Conservation (phyloP, 768 basidiomycete species). For the Pulveroboletus sp. region DNA sequence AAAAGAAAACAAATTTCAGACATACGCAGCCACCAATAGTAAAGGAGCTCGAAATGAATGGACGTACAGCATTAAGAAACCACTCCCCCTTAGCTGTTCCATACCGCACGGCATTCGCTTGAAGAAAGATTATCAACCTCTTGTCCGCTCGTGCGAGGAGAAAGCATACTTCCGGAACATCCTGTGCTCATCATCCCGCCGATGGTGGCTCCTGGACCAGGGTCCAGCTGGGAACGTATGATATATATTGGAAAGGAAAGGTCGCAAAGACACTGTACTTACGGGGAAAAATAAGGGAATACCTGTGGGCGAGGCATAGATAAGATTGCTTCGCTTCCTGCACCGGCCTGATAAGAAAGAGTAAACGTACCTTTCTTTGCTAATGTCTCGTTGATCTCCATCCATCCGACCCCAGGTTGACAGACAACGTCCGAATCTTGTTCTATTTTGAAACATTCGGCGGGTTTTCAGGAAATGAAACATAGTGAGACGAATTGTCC, state of each 20-base stretch:
- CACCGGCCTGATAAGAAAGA: neutral
- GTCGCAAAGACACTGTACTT: constrained; percentile 9
- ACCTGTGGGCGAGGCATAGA: constrained; percentile 32
- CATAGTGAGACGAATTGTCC: neutral
- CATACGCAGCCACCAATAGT: neutral
- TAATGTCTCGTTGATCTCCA: constrained; percentile 65
- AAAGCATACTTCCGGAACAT: constrained; percentile 71
- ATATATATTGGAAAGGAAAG: neutral
- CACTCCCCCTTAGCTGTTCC: constrained; percentile 88
- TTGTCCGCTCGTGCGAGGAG: neutral
- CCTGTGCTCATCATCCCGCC: constrained; percentile 87
- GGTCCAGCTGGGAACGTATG: constrained; percentile 51
- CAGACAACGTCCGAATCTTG: constrained; percentile 69
- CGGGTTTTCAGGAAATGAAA: neutral
- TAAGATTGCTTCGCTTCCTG: neutral
- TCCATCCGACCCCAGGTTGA: constrained; percentile 69
- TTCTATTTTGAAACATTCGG: constrained; percentile 34
- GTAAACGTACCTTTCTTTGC: constrained; percentile 46
- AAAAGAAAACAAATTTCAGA: neutral
- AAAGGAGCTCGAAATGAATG: neutral
- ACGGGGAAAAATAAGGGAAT: constrained; percentile 85
- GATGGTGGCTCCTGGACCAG: constrained; percentile 74
- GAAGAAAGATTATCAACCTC: constrained; percentile 15
- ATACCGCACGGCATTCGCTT: constrained; percentile 77
- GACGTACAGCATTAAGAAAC: constrained; percentile 76